A percentile compares a stretch with the other conserved stretches of the same genome.
Conservation (phyloP, 257 asterid species). For the Henckelia pumila region DNA sequence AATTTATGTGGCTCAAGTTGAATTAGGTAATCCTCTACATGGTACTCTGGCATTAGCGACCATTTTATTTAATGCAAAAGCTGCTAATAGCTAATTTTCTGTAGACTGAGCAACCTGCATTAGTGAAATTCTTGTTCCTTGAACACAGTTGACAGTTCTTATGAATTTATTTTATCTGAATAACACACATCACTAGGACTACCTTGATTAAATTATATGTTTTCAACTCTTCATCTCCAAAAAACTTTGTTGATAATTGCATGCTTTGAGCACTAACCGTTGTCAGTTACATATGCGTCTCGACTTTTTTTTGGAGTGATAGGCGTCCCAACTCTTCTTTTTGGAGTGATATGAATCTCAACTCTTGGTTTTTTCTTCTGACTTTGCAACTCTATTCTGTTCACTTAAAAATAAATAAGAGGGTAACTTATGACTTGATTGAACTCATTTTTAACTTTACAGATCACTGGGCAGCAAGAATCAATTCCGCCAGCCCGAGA, state of each 20-base stretch:
- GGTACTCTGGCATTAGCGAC: conserved; percentile 11
- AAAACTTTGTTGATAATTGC: neutral
- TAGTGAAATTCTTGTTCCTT: neutral
- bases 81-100: conserved; percentile 20
- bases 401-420: neutral
- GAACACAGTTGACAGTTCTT: neutral
- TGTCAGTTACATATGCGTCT: conserved; percentile 15
- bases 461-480: conserved; percentile 48
- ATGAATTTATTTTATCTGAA: conserved; percentile 10
- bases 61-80: neutral
- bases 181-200: conserved; percentile 4
- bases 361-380: conserved; percentile 15
- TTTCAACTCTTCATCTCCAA: neutral
- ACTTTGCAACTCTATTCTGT: neutral
- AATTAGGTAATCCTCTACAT: neutral
- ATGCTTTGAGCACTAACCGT: neutral
- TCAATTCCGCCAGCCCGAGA: conserved; percentile 39
- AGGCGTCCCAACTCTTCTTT: too few relatives aligned
- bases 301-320: too few relatives aligned
- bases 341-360: too few relatives aligned
- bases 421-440: conserved; percentile 15
- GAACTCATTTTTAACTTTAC: conserved; percentile 31
- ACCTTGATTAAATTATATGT: neutral
- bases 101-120: conserved; percentile 9
- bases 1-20: conserved; percentile 4